Evolutionary conservation across 1,139 yeast genomes (phyloP), one percentile per base, ranked within the genome.

Genomic region (Taiozyma sp.): DNA sequence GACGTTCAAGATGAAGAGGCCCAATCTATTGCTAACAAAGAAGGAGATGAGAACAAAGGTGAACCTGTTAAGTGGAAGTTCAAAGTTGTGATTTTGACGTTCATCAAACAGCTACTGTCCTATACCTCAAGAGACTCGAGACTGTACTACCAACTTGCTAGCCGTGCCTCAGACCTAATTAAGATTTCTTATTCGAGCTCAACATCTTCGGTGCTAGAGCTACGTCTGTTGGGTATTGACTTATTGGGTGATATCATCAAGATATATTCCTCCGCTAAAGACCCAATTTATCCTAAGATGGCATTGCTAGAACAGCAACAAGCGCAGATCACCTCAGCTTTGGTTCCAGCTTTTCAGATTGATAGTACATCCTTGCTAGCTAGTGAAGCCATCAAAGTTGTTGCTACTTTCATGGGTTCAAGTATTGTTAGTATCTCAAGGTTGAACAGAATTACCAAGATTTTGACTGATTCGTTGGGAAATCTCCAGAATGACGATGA

Each of bases 311-410:
- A 89, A 60, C 97, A 91, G 67, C 96, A 88, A 62, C 97, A 93
- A 63, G 98, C 98, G 0, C 97, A 91, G 61, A 87, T 93, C 19
- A 86, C 90, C 13, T 85, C 96, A 56, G 96, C 98, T 0, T 75
- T 93, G 53, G 80, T 91, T 47, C 97, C 98, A 0, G 90, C 96
- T n/a, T 93, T 93, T 69, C 79, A 79, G 43, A 73, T 79, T 3
- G 91, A 84, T 29, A 84, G 91, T 51, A 84, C 87, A 28, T 81
- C 95, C 1, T 79, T 79, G 45, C 79, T 90, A 0, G 91, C 95
- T 5, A 81, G 88, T 22, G 80, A 80, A 54, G 97, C 97, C 0
- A 81, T 92, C 44, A 80, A 81, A 47, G 88, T 91, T 3, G 83
- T 90, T 44, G 92, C 96, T 0, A 85, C 85, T 50, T 85, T 92